Evolutionary conservation across 345 rosid species (phyloP).

Genomic region (Moringa oleifera): DNA sequence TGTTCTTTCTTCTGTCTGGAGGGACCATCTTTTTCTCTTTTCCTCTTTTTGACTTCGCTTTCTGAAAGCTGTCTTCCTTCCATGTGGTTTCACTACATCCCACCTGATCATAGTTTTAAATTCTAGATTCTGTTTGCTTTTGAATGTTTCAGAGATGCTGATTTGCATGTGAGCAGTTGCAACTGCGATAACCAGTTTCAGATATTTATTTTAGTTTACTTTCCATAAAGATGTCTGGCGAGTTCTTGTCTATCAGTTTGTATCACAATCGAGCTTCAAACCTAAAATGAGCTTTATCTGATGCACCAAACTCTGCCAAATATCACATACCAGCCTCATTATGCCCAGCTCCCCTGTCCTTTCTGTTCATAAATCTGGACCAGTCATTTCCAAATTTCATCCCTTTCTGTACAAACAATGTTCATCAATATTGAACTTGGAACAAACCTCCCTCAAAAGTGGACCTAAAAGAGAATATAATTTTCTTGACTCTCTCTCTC

Average conservation of each 20-base stretch:
- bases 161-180: slow-evolving; percentile 41
- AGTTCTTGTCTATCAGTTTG: neutral
- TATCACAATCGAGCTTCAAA: neutral
- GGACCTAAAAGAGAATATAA: neutral
- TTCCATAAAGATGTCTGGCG: slow-evolving; percentile 17
- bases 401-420: too few species aligned
- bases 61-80: neutral
- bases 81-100: neutral
- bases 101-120: neutral
- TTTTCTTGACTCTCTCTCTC: neutral
- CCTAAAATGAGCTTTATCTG: neutral
- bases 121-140: neutral
- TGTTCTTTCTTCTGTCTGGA: too few species aligned
- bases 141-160: slow-evolving; percentile 9
- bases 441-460: neutral
- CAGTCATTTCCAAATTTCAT: too few species aligned
- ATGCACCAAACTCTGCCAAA: neutral
- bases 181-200: slow-evolving; percentile 24
- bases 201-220: slow-evolving; percentile 3
- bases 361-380: too few species aligned
- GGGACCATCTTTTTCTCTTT: slow-evolving; percentile 13
- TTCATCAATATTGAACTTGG: too few species aligned
- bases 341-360: neutral
- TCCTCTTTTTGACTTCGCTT: slow-evolving; percentile 18
- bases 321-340: neutral